A percentile compares a stretch with the other conserved stretches of the same genome.
phyloP scores from a whole-genome alignment of 2,329 filamentous ascomycete genomes.

The Tolypocladium album region DNA sequence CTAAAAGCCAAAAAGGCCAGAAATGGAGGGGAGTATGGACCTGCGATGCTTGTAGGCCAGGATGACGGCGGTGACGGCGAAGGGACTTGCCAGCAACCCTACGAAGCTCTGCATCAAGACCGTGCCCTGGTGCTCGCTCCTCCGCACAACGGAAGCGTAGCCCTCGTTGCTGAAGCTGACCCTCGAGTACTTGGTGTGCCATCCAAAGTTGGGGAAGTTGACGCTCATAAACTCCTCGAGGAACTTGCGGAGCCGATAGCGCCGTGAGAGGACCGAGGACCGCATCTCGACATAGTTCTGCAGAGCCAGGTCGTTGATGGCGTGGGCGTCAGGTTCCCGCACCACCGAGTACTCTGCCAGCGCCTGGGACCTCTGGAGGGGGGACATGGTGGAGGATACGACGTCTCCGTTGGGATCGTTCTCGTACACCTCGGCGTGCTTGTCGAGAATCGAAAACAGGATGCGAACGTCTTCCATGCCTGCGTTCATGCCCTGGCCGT shows the following conservation, averaged over 20 bases:
- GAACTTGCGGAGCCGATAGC: conserved; percentile 73
- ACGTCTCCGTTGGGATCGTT: conserved; percentile 26
- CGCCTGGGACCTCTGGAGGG: conserved; percentile 49
- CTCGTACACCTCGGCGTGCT: conserved; percentile 39
- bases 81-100: conserved; percentile 20
- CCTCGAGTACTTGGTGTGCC: conserved; percentile 84
- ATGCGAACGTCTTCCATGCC: conserved; percentile 89
- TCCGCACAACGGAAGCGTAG: conserved; percentile 71
- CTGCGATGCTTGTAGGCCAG: conserved; percentile 16
- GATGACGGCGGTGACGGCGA: conserved; percentile 13
- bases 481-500: conserved; percentile 96
- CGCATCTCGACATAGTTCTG: conserved; percentile 95
- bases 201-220: conserved; percentile 67
- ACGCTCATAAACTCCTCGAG: conserved; percentile 76
- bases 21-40: conserved; percentile 5
- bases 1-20: background rate
- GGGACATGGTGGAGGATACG: conserved; percentile 30
- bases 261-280: conserved; percentile 63
- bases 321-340: conserved; percentile 68
- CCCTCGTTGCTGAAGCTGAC: conserved; percentile 90
- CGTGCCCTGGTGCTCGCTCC: conserved; percentile 58
- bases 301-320: conserved; percentile 86
- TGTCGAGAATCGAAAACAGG: conserved; percentile 73
- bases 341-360: conserved; percentile 65
- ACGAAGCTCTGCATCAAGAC: conserved; percentile 40